Percentiles rank a stretch among this genome's conserved stretches.
These are phyloP conservation scores for Phytophthora melonis DNA, from an alignment of 352 stramenopile species.

Conservation along the genomic window DNA sequence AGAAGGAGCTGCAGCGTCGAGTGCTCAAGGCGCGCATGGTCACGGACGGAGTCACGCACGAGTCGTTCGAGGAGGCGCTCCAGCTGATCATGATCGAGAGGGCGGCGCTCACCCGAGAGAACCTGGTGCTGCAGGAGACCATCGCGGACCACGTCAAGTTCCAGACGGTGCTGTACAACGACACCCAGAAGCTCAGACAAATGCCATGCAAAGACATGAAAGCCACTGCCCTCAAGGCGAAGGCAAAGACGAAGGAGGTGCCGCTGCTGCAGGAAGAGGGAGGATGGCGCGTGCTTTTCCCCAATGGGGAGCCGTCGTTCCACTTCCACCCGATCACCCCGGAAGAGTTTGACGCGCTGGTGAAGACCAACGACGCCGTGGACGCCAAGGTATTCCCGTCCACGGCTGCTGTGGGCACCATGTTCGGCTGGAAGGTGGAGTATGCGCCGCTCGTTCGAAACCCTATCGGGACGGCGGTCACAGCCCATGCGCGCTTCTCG, in stretches of 20 bases:
- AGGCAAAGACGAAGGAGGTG: not conserved
- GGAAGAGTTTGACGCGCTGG: not conserved
- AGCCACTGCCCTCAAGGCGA: not conserved
- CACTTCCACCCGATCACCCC: slow-evolving; percentile 8
- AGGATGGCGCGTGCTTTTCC: slow-evolving; percentile 7
- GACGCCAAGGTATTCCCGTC: not conserved
- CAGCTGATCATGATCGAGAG: not conserved
- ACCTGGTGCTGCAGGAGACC: not conserved
- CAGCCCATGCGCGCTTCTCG: slow-evolving; percentile 1
- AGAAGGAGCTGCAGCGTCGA: slow-evolving; percentile 1
- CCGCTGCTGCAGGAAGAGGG: not conserved
- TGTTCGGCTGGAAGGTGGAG: slow-evolving; percentile 17
- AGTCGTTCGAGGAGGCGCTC: not conserved
- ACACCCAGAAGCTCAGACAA: not conserved
- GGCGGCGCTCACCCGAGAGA: not conserved
- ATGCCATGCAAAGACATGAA: not conserved
- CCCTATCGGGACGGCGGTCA: not conserved
- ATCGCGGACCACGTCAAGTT: not conserved
- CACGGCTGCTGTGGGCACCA: slow-evolving; percentile 2
- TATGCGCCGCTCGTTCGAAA: slow-evolving; percentile 9
- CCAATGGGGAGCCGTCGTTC: slow-evolving; percentile 7
- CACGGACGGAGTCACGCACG: not conserved
- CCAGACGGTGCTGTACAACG: not conserved
- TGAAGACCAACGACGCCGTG: not conserved
- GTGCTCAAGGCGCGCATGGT: not conserved